phyloP scores from a whole-genome alignment of 2,329 filamentous ascomycete species.

The Periglandula ipomoeae region DNA sequence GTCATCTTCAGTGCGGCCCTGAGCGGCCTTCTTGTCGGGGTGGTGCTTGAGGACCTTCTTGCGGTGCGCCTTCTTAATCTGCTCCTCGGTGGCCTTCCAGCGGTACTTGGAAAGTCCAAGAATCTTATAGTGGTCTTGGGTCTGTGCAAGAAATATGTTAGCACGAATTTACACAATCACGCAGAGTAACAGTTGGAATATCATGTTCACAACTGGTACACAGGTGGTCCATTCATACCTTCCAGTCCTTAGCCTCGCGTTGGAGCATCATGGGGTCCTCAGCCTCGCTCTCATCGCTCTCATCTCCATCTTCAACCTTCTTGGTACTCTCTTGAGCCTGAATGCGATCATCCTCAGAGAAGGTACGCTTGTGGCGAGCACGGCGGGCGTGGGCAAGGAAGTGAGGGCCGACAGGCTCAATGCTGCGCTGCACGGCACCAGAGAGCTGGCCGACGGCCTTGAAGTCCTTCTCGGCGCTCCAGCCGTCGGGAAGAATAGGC shows the following conservation, averaged over 20 bases:
- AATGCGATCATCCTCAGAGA: conserved; percentile 96
- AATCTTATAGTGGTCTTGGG: conserved; percentile 96
- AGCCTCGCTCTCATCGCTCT: conserved; percentile 83
- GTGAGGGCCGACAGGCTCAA: conserved; percentile 94
- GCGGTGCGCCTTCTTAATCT: conserved; percentile 98
- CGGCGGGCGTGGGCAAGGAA: conserved; percentile 96
- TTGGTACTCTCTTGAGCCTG: conserved; percentile 91
- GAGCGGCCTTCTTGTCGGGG: conserved; percentile 95
- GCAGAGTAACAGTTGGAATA: neutral
- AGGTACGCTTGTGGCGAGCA: conserved; percentile 92
- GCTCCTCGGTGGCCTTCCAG: conserved; percentile 86
- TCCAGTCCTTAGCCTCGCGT: conserved; percentile 98
- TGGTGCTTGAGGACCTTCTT: conserved; percentile 99
- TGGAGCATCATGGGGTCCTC: conserved; percentile 90
- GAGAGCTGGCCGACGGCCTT: conserved; percentile 73
- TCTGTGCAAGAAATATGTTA: conserved; percentile 33
- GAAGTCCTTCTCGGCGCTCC: conserved; percentile 87
- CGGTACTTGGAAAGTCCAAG: conserved; percentile 89
- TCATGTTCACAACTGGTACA: no score
- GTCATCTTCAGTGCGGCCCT: conserved; percentile 81
- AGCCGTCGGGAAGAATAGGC: conserved; percentile 68
- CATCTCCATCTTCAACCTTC: conserved; percentile 88
- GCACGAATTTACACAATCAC: neutral
- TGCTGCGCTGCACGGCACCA: conserved; percentile 69
- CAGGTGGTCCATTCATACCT: conserved; percentile 49